phyloP scores from a whole-genome alignment of 2,329 filamentous ascomycete genomes.

The Penicillium sp. region DNA sequence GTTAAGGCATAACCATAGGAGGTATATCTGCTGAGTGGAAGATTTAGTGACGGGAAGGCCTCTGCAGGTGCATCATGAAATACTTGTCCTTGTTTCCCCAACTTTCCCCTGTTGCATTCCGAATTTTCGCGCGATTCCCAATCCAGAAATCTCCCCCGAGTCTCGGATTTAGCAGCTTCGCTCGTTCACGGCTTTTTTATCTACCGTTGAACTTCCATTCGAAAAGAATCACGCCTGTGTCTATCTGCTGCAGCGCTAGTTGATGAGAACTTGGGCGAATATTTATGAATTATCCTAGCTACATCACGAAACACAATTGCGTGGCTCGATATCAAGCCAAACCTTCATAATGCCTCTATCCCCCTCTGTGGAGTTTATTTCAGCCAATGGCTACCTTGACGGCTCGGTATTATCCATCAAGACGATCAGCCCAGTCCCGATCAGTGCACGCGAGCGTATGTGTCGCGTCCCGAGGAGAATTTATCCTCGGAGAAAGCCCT shows the following conservation, averaged over 20 bases:
- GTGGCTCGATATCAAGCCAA: background rate
- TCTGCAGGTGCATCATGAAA: background rate
- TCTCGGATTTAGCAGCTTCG: background rate
- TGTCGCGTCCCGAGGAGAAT: background rate
- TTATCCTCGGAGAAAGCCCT: background rate
- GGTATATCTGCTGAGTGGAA: background rate
- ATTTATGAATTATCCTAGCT: background rate
- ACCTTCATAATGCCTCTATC: background rate
- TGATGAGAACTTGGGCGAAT: background rate
- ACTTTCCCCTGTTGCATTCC: background rate
- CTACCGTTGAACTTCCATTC: background rate
- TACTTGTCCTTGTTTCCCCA: background rate
- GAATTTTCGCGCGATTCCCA: background rate
- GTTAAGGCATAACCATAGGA: too few species aligned
- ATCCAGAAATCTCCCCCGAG: background rate
- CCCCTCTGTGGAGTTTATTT: background rate
- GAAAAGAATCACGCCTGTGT: background rate
- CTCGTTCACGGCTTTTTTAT: background rate
- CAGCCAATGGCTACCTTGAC: background rate
- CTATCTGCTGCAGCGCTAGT: background rate
- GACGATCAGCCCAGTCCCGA: background rate
- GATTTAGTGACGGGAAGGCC: background rate
- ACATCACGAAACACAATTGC: background rate
- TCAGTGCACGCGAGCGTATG: background rate
- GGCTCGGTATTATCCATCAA: background rate